Evolutionary conservation across 805 yeast species (phyloP), one percentile per base, ranked within the genome.

Genomic region (Wilhelminamyces savonicus): DNA sequence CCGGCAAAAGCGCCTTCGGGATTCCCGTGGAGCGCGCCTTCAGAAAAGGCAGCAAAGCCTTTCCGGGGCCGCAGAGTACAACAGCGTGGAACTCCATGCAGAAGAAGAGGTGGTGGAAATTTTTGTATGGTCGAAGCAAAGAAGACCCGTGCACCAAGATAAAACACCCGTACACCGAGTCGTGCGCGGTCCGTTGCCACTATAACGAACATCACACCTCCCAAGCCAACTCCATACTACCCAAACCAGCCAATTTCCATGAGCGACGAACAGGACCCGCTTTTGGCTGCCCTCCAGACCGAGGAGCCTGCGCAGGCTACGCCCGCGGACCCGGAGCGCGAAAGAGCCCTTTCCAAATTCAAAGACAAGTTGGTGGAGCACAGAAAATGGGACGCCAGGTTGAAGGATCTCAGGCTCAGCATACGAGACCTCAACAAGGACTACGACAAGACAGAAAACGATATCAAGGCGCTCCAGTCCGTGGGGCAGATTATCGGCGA

Each of bases 401-500:
- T 92, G 48, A 90, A 86, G 56, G 86, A 79, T 24, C 69, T 88
- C 37, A 75, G 98, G 43, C 62, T 83, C 49, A 75, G 80, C 40
- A 83, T 92, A 64, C 78, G 87, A 56, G 94, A 74, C 44, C 61
- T 87, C 42, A 95, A 87, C 41, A 78, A 76, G 46, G 79, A 78
- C 39, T 92, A 77, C 57, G 90, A 82, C 35, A 87, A 86, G 67
- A 90, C 98, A 2, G 99, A 92, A 56, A 85, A 87, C 44, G 98
- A 92, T 49, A 92, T 92, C 56, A 90, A 87, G 62, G 97, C 97
- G 12, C 69, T 92, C 42, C 98, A 92, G 60, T 81, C 94, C 40
- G 95, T 92, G 39, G 98, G 98, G 3, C 98, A 92, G 60, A 78
- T 92, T 51, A 83, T 92, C 43, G 98, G 98, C 34, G 98, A 92